Evolutionary conservation across 2,329 filamentous ascomycete species (phyloP).

Genomic region (Alternaria burnsii): DNA sequence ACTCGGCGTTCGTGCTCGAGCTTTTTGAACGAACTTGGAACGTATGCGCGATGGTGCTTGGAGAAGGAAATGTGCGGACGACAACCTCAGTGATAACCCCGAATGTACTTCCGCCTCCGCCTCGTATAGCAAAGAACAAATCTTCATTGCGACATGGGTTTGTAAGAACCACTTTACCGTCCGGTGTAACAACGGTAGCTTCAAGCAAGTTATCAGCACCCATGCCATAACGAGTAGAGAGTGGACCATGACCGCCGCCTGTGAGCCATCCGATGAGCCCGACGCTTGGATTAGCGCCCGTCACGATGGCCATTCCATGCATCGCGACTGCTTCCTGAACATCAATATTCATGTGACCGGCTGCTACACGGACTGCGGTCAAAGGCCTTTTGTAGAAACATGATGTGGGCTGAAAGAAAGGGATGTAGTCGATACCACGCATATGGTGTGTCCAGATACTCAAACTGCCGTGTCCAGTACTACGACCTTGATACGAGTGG

Average conservation of each 20-base stretch:
- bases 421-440: slow-evolving; percentile 33
- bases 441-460: slow-evolving; percentile 44
- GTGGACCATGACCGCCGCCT: slow-evolving; percentile 61
- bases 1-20: slow-evolving; percentile 20
- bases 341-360: slow-evolving; percentile 31
- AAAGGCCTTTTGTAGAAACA: slow-evolving; percentile 17
- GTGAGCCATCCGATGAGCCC: slow-evolving; percentile 53
- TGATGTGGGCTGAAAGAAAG: slow-evolving; percentile 25
- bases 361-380: slow-evolving; percentile 29
- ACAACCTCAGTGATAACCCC: slow-evolving; percentile 47
- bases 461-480: slow-evolving; percentile 26
- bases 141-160: slow-evolving; percentile 38
- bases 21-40: slow-evolving; percentile 23
- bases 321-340: slow-evolving; percentile 23
- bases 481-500: slow-evolving; percentile 36
- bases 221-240: slow-evolving; percentile 39
- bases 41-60: slow-evolving; percentile 22
- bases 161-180: slow-evolving; percentile 20
- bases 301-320: slow-evolving; percentile 26
- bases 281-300: slow-evolving; percentile 41
- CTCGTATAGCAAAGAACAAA: slow-evolving; percentile 54
- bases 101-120: slow-evolving; percentile 54
- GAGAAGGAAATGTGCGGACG: slow-evolving; percentile 42
- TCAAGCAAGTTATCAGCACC: slow-evolving; percentile 31
- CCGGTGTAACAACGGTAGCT: slow-evolving; percentile 28